Evolutionary conservation across 2,329 filamentous ascomycete species (phyloP).

Genomic region (Penicillium sp.): DNA sequence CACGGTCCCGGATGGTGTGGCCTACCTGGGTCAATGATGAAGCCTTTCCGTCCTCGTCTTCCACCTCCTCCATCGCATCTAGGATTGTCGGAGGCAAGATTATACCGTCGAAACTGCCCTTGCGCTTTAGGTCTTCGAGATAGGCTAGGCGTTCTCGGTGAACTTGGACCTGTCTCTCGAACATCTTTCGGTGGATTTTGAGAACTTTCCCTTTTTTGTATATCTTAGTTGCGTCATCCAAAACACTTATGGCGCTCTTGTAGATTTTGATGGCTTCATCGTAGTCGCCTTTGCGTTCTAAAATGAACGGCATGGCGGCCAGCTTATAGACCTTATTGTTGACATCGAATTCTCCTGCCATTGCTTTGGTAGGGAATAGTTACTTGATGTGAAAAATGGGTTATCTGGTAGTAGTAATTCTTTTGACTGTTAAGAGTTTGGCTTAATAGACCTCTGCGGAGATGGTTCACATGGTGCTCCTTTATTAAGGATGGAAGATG

Average conservation of each 20-base stretch:
- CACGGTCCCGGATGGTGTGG: neutral
- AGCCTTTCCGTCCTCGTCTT: neutral
- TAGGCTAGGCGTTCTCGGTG: slow-evolving; percentile 16
- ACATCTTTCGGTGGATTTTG: slow-evolving; percentile 19
- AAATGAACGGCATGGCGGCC: slow-evolving; percentile 4
- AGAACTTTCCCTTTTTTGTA: slow-evolving; percentile 14
- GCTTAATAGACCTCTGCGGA: neutral
- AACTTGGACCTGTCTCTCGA: slow-evolving; percentile 16
- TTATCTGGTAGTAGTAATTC: neutral
- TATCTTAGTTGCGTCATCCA: slow-evolving; percentile 1
- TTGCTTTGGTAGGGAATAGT: neutral
- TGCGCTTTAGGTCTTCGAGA: slow-evolving; percentile 9
- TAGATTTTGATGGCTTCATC: slow-evolving; percentile 13
- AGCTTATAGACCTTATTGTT: slow-evolving; percentile 6
- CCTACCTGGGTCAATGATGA: slow-evolving; percentile 13
- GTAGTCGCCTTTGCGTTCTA: slow-evolving; percentile 15
- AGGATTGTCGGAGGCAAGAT: slow-evolving; percentile 12
- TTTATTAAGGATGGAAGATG: neutral
- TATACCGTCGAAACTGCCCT: slow-evolving; percentile 11
- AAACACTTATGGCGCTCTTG: slow-evolving; percentile 8
- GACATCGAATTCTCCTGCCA: neutral
- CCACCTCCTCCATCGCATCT: slow-evolving; percentile 11
- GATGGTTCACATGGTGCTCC: neutral
- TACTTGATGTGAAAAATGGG: too few relatives aligned
- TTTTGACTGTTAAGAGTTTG: neutral